Base-by-base conservation (phyloP, 495 filamentous ascomycete species). In the Apiosordaria backusii region DNA sequence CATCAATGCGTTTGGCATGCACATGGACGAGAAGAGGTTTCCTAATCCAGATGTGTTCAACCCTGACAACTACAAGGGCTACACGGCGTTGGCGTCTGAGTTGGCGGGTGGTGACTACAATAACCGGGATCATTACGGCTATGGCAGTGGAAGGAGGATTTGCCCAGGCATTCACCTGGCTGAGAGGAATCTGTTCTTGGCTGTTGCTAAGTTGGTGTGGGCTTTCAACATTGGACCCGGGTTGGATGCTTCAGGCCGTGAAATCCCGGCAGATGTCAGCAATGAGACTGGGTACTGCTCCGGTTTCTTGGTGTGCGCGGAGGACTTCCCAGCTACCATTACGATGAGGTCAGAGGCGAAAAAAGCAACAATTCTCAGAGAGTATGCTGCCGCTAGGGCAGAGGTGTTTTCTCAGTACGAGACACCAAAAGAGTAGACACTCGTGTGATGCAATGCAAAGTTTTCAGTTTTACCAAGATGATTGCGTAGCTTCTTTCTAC, bases 121-220 rank as follows among this genome's bases (percentile, higher is more conserved):
- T 25, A 74, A 74, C 63, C 73, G 78, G 21, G 85, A 86, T 71
- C 83, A 85, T 16, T 86, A 78, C 67, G 81, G 78, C 2, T 79
- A 75, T 65, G 86, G 86, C 2, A 81, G 78, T 50, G 87, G 87
- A 0, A 78, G 86, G 2, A 76, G 86, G 0, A 75, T 85, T 6
- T 89, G 87, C 63, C 81, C 83, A 0, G 87, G 86, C 0, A 82
- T 84, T 4, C 75, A 84, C 57, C 69, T 88, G 0, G 87, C 87
- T 0, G 85, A 87, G 57, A 75, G 77, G 10, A 82, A 77, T 18
- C 57, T 88, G 10, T 87, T 78, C 65, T 15, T 85, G 0, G 77
- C 64, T 13, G 71, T 82, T 5, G 79, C 82, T 0, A 80, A 82
- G 64, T 66, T 85, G 4, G 66, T 89, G 18, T 84, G 85, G 69